Evolutionary conservation across 805 yeast genomes (phyloP), one percentile per base, ranked within the genome.

Genomic region (Candida alai): DNA sequence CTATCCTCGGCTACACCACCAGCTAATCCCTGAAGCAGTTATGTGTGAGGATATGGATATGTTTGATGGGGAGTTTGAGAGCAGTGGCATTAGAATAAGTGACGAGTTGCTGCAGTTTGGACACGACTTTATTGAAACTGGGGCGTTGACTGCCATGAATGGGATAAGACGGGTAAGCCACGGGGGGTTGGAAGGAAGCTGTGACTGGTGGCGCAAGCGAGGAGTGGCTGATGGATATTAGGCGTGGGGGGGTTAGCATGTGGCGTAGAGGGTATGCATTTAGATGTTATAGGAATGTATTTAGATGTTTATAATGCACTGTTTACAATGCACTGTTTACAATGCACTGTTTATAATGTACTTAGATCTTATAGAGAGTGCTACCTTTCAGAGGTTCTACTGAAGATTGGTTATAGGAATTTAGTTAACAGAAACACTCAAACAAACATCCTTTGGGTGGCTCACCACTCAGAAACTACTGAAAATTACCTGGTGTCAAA

Each of bases 201-300:
- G 87, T 46, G 97, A 90, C 55, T 85, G 60, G 54, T 90, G 97
- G 96, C 67, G 97, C 37, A 89, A 89, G 54, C 61, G 81, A 30
- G 96, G 94, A 6, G 68, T 60, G 27, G 83, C 88, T 10, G 77
- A 72, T 35, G 93, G 87, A 0, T 80, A 75, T 42, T 82, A 47
- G 36, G 27, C 13, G n/a, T 3, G 13, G 10, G 9, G 23, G 23
- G 23, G n/a, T n/a, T n/a, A n/a, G n/a, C n/a, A n/a, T n/a, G n/a
- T n/a, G n/a, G n/a, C n/a, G n/a, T n/a, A n/a, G n/a, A n/a, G n/a
- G n/a, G n/a, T n/a, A n/a, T n/a, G n/a, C n/a, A n/a, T n/a, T n/a
- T n/a, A n/a, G n/a, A n/a, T n/a, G n/a, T n/a, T n/a, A n/a, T n/a
- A n/a, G n/a, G n/a, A n/a, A n/a, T n/a, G n/a, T n/a, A n/a, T n/a